These are phyloP conservation scores for Teratosphaeria pseudoeucalypti DNA, from an alignment of 2,329 filamentous ascomycete genomes.

Conservation along the genomic window DNA sequence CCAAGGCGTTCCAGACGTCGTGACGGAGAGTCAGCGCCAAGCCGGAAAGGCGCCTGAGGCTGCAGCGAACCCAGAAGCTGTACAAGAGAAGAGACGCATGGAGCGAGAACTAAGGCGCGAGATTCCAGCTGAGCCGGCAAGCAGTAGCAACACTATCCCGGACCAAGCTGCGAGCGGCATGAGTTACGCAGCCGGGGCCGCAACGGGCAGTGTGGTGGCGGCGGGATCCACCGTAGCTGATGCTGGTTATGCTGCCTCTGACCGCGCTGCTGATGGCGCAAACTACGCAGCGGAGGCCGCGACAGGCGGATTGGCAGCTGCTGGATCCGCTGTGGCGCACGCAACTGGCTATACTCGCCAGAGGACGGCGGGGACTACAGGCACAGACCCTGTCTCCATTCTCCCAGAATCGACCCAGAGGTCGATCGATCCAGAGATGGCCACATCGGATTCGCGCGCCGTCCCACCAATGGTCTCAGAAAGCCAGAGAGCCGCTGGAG, in stretches of 20 bases:
- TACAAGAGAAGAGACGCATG: conserved; percentile 63
- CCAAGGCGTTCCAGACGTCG: conserved; percentile 12
- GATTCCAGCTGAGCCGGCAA: conserved; percentile 23
- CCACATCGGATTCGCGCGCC: neutral
- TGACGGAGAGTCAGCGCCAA: conserved; percentile 20
- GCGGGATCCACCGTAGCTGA: neutral
- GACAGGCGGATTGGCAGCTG: neutral
- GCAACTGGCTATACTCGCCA: neutral
- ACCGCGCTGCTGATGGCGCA: neutral
- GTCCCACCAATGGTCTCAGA: conserved; percentile 29
- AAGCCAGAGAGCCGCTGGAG: conserved; percentile 22
- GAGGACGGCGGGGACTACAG: conserved; percentile 30
- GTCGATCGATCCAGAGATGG: neutral
- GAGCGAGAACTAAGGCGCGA: conserved; percentile 65
- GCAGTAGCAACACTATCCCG: neutral
- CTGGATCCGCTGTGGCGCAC: neutral
- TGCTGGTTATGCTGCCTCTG: neutral
- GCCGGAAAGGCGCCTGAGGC: conserved; percentile 54
- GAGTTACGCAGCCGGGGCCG: neutral
- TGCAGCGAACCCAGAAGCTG: conserved; percentile 55
- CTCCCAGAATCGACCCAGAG: conserved; percentile 33
- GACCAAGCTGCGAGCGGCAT: neutral
- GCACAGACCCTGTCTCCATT: conserved; percentile 40
- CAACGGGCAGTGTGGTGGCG: neutral
- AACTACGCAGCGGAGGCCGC: neutral